phyloP scores from a whole-genome alignment of 2,329 filamentous ascomycete species.

The Fusarium siculi region DNA sequence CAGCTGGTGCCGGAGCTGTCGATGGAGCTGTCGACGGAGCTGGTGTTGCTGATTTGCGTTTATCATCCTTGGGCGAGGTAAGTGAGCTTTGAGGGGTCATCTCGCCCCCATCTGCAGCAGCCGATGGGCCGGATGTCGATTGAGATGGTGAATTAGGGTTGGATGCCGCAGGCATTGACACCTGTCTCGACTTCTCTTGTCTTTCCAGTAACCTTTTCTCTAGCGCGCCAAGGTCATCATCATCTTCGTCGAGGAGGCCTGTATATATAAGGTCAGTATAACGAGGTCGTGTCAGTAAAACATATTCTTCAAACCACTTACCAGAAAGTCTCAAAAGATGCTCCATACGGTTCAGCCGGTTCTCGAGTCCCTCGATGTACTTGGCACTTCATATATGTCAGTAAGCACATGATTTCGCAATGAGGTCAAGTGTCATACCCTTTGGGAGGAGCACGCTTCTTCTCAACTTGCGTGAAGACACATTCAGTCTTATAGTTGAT shows the following conservation, averaged over 20 bases:
- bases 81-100: conserved; percentile 65
- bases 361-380: conserved; percentile 97
- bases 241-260: conserved; percentile 85
- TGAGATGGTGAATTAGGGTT: conserved; percentile 64
- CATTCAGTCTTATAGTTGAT: conserved; percentile 98
- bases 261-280: conserved; percentile 14
- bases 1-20: conserved; percentile 2
- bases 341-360: conserved; percentile 95
- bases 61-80: conserved; percentile 60
- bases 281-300: neutral
- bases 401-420: neutral
- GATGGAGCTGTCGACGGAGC: conserved; percentile 17
- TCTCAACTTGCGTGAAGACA: conserved; percentile 97
- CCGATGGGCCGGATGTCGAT: conserved; percentile 52
- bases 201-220: conserved; percentile 79
- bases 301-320: conserved; percentile 44
- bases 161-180: conserved; percentile 59
- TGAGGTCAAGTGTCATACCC: conserved; percentile 68
- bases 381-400: conserved; percentile 74
- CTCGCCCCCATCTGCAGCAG: conserved; percentile 51
- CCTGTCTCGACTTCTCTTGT: conserved; percentile 60
- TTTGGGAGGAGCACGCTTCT: conserved; percentile 97
- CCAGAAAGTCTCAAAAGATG: conserved; percentile 86
- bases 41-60: conserved; percentile 44
- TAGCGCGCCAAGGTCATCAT: conserved; percentile 86